Percentiles rank a stretch among this genome's conserved stretches.
Conservation (phyloP, 345 rosid species). For the Chamaenerion angustifolium region DNA sequence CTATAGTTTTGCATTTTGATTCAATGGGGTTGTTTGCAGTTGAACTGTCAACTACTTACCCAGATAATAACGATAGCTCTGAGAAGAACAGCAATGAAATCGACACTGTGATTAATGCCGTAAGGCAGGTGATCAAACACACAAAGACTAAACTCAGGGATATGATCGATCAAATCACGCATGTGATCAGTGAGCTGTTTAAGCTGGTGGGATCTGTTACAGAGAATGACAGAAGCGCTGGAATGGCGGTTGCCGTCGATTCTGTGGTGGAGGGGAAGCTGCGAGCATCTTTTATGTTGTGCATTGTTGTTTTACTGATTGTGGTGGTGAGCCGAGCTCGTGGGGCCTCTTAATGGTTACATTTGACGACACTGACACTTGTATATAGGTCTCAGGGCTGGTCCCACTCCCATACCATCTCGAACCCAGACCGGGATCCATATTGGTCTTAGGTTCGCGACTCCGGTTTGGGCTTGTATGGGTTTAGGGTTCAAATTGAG, state of each 20-base stretch:
- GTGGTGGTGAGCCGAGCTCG: slow-evolving; percentile 52
- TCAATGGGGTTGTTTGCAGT: slow-evolving; percentile 13
- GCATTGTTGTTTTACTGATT: slow-evolving; percentile 52
- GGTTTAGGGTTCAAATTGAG: too few relatives aligned
- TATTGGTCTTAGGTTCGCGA: too few relatives aligned
- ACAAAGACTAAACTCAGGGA: slow-evolving; percentile 31
- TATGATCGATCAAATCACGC: slow-evolving; percentile 34
- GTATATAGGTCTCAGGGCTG: too few relatives aligned
- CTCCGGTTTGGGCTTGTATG: too few relatives aligned
- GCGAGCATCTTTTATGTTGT: slow-evolving; percentile 49
- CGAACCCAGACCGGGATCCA: too few relatives aligned
- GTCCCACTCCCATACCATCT: too few relatives aligned
- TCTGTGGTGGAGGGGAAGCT: slow-evolving; percentile 48
- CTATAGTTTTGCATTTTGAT: too few relatives aligned
- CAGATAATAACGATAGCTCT: slow-evolving; percentile 15
- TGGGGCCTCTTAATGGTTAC: slow-evolving; percentile 27
- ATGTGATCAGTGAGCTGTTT: slow-evolving; percentile 35
- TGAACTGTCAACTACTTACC: slow-evolving; percentile 11
- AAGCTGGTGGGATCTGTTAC: slow-evolving; percentile 11
- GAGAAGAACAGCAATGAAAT: slow-evolving; percentile 24
- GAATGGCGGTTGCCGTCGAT: slow-evolving; percentile 15
- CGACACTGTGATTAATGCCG: slow-evolving; percentile 19
- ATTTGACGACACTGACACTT: slow-evolving; percentile 40
- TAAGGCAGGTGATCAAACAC: slow-evolving; percentile 40
- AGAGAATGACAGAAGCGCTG: slow-evolving; percentile 13